These are phyloP conservation scores for Botryotinia narcissicola DNA, from an alignment of 2,329 filamentous ascomycete genomes.

Conservation along the genomic window DNA sequence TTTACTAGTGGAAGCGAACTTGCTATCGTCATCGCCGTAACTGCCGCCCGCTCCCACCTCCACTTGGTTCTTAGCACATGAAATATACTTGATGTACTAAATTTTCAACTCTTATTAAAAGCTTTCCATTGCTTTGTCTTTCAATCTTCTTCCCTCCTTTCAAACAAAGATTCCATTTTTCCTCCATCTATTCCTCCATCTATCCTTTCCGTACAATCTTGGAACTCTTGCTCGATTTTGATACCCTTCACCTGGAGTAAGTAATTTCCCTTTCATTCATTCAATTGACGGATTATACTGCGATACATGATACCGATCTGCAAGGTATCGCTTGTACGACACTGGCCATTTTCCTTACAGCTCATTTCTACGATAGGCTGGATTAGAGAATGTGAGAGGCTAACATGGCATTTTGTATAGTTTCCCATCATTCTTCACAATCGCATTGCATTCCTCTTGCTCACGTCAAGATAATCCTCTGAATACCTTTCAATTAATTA, in stretches of 20 bases:
- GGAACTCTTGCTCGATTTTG: not conserved
- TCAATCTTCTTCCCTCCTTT: not conserved
- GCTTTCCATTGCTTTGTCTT: not conserved
- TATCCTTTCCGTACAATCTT: not conserved
- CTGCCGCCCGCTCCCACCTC: not conserved
- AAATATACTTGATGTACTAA: not conserved
- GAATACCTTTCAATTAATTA: not conserved
- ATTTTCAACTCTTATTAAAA: not conserved
- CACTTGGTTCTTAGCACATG: not conserved
- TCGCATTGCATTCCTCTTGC: slow-evolving; percentile 1
- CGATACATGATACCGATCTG: not conserved
- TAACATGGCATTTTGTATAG: slow-evolving; percentile 1
- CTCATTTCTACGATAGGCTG: not conserved
- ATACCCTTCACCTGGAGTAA: slow-evolving; percentile 7
- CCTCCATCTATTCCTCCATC: not conserved
- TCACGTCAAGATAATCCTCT: not conserved
- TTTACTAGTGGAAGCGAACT: not conserved
- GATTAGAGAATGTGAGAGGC: not conserved
- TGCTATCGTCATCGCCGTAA: slow-evolving; percentile 1
- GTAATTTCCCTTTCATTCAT: not conserved
- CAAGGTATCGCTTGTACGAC: not conserved
- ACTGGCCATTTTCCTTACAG: not conserved
- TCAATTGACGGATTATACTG: not conserved
- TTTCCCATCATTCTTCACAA: slow-evolving; percentile 4
- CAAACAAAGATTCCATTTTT: too few relatives aligned